Base-by-base conservation (phyloP, 1,284 basidiomycete species). In the Ceratobasidium theobromae region DNA sequence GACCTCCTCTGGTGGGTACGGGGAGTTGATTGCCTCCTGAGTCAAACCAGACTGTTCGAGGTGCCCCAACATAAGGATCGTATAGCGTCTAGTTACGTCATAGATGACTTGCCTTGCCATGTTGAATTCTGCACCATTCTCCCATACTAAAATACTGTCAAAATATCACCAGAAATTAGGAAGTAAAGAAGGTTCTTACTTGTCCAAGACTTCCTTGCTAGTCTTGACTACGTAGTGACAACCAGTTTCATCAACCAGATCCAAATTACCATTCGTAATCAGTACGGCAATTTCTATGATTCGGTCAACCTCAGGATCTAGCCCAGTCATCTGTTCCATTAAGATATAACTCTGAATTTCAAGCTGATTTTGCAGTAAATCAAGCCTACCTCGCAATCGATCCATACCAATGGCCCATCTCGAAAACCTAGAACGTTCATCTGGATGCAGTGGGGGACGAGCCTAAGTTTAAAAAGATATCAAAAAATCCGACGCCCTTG, bases 351-450 rank as follows among this genome's bases (percentile, higher is more conserved):
- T 12, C 18, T 21, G 14, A 5, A 23, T 14, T 16, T 18, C 28
- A 30, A 18, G 11, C 25, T 51, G 2, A 18, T 21, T n/a, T 9
- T 23, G 35, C 6, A 67, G 9, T 18, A 60, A 16, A 21, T 23
- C 30, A n/a, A 14, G 38, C 62, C 16, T 33, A 64, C 69, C 65
- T 94, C 91, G 73, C 91, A 92, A 74, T 94, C 92, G 54, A 94
- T 84, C 92, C 91, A 94, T 1, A 94, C 89, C 53, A 94, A 76
- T 8, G 92, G 91, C 0, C 89, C 88, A n/a, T 83, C 80, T 5
- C 77, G 72, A 51, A 79, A 82, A 11, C 18, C 25, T 11, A 73
- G 65, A 6, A 71, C 68, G 11, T 52, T 43, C 53, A 55, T 55
- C n/a, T n/a, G n/a, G n/a, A n/a, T n/a, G n/a, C n/a, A n/a, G n/a